Conservation (phyloP, 768 basidiomycete species). For the Trametes meyenii region DNA sequence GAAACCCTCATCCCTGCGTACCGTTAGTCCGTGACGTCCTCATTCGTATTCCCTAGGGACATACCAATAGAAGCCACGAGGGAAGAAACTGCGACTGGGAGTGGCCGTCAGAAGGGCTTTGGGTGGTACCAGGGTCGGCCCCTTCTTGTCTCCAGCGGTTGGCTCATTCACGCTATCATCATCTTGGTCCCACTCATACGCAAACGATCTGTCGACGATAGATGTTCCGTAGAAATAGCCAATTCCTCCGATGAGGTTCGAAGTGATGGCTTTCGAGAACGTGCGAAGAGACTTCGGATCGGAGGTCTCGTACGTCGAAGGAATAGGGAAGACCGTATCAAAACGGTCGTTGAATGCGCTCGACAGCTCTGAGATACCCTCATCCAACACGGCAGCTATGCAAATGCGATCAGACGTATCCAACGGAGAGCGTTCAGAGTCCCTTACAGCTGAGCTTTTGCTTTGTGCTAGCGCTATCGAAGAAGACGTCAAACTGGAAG, state of each 20-base stretch:
- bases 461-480: constrained; percentile 72
- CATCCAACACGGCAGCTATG: constrained; percentile 65
- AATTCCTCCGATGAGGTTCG: constrained; percentile 90
- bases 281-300: constrained; percentile 52
- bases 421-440: no score
- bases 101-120: constrained; percentile 86
- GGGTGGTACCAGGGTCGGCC: constrained; percentile 73
- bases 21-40: background rate
- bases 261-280: constrained; percentile 88
- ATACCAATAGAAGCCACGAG: constrained; percentile 95
- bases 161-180: constrained; percentile 51
- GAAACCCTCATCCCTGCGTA: constrained; percentile 91
- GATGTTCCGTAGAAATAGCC: constrained; percentile 95
- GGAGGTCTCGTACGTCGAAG: constrained; percentile 52
- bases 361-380: constrained; percentile 68
- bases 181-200: constrained; percentile 89
- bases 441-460: constrained; percentile 65
- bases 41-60: background rate
- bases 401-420: background rate
- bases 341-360: constrained; percentile 69
- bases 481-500: constrained; percentile 90
- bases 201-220: constrained; percentile 82
- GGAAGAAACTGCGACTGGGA: constrained; percentile 96
- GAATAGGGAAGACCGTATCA: constrained; percentile 66
- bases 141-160: constrained; percentile 43